A percentile compares a stretch with the other conserved stretches of the same genome.
Evolutionary conservation across 805 yeast species (phyloP).

Genomic region (Ogataea zsoltii): DNA sequence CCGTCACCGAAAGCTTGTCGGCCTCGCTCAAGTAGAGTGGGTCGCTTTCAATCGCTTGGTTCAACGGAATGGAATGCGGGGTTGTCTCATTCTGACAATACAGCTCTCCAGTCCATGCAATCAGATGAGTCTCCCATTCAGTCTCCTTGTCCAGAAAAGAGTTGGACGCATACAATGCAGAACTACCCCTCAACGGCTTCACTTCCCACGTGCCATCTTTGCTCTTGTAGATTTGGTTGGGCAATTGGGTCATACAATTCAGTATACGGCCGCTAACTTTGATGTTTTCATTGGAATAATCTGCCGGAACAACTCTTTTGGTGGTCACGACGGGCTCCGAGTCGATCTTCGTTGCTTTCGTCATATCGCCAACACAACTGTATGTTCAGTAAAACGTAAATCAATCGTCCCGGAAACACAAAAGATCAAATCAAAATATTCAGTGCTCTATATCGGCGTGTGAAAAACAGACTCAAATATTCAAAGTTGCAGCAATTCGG

Average conservation of each 20-base stretch:
- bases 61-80: slow-evolving; percentile 28
- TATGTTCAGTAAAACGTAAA: too few relatives aligned
- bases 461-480: too few relatives aligned
- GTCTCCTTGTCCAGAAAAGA: slow-evolving; percentile 62
- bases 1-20: slow-evolving; percentile 55
- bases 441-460: too few relatives aligned
- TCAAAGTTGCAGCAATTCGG: too few relatives aligned
- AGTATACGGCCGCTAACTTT: slow-evolving; percentile 65
- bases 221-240: slow-evolving; percentile 55
- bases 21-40: slow-evolving; percentile 58
- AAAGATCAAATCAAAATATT: too few relatives aligned
- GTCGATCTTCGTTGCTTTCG: not conserved
- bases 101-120: slow-evolving; percentile 97
- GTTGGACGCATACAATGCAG: slow-evolving; percentile 79
- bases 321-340: not conserved
- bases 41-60: slow-evolving; percentile 46
- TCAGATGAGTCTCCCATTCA: slow-evolving; percentile 82
- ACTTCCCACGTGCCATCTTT: slow-evolving; percentile 54
- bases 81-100: slow-evolving; percentile 28
- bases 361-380: slow-evolving; percentile 1
- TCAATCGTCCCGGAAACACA: too few relatives aligned
- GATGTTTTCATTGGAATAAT: slow-evolving; percentile 28
- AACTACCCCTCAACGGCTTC: slow-evolving; percentile 72
- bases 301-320: slow-evolving; percentile 15
- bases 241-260: slow-evolving; percentile 66